Percentiles rank a stretch among this genome's conserved stretches.
Evolutionary conservation across 352 stramenopile species (phyloP).

Genomic region (Saprolegnia parasitica): DNA sequence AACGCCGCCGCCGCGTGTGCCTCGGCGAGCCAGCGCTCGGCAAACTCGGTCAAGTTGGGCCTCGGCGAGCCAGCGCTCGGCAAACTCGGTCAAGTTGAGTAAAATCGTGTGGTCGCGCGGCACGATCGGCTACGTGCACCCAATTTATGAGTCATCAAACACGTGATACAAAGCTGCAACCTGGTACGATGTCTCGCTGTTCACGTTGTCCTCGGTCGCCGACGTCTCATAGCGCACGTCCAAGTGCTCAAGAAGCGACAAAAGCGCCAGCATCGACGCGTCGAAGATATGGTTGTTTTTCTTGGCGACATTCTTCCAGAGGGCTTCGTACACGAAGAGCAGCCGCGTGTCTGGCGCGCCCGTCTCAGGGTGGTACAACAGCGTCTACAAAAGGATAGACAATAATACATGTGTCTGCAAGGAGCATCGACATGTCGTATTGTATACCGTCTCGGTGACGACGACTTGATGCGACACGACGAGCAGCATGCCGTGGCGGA

Average conservation of each 20-base stretch:
- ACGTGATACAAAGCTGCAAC: too few species aligned
- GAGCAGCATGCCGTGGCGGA: constrained; percentile 57
- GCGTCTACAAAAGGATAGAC: constrained; percentile 31
- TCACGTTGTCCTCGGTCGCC: not conserved
- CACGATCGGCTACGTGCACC: constrained; percentile 44
- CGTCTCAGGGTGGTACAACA: constrained; percentile 73
- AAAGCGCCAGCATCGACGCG: constrained; percentile 43
- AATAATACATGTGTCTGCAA: constrained; percentile 11
- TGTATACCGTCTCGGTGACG: constrained; percentile 38
- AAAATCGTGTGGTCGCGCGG: constrained; percentile 75
- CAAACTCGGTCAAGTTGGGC: constrained; percentile 58
- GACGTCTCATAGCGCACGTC: constrained; percentile 54
- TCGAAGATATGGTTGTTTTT: constrained; percentile 40
- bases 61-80: constrained; percentile 48
- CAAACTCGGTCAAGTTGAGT: constrained; percentile 73
- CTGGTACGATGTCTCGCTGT: not conserved
- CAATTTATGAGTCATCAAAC: too few species aligned
- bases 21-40: constrained; percentile 48
- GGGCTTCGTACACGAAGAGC: constrained; percentile 67
- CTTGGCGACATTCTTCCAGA: constrained; percentile 39
- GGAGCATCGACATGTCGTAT: not conserved
- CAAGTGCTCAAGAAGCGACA: constrained; percentile 47
- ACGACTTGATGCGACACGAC: constrained; percentile 61
- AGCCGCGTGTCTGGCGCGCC: constrained; percentile 63
- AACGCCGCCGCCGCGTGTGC: constrained; percentile 25